Evolutionary conservation across 2,329 filamentous ascomycete genomes (phyloP), one percentile per base, ranked within the genome.

Genomic region (Leptosphaerulina australis): DNA sequence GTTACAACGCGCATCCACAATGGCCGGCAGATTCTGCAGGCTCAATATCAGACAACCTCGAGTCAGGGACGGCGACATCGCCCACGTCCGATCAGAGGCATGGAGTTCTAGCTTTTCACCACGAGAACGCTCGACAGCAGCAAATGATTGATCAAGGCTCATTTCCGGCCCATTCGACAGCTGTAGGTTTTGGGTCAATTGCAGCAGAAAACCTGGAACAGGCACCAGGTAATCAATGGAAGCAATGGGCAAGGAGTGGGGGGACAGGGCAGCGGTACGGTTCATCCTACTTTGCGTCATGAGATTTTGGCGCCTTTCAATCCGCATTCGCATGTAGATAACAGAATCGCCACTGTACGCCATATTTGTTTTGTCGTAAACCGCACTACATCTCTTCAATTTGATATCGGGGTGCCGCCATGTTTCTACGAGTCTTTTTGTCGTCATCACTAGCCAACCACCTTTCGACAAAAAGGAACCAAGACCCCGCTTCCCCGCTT

Each of bases 141-240:
- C 38, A 35, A 7, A 17, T 33, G 22, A 37, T 21, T 25, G 44
- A 53, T 33, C 28, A 22, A 5, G 29, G 44, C 25, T 9, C 33
- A 2, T 29, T 35, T 7, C 17, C 22, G 22, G 14, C 15, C 24
- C 24, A 31, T 17, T 6, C 24, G 3, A 36, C 29, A 15, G 28
- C 11, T 21, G n/a, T 26, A 39, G 28, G 22, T n/a, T 14, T 14
- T 10, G 14, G 18, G 25, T 29, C 18, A 12, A 21, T 24, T 3
- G 20, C 37, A 24, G 31, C 17, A 21, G 20, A n/a, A 14, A 37
- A 25, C 29, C 31, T 38, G 43, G 43, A 53, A 18, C 49, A 47
- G 17, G 38, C 30, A 24, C 38, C 38, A 12, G 33, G 38, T 14
- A 34, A 47, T n/a, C 30, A 53, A 17, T 52, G 43, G 49, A 52